These are phyloP conservation scores for Aspergillus bertholletiae DNA, from an alignment of 495 filamentous ascomycete species.

Conservation along the genomic window DNA sequence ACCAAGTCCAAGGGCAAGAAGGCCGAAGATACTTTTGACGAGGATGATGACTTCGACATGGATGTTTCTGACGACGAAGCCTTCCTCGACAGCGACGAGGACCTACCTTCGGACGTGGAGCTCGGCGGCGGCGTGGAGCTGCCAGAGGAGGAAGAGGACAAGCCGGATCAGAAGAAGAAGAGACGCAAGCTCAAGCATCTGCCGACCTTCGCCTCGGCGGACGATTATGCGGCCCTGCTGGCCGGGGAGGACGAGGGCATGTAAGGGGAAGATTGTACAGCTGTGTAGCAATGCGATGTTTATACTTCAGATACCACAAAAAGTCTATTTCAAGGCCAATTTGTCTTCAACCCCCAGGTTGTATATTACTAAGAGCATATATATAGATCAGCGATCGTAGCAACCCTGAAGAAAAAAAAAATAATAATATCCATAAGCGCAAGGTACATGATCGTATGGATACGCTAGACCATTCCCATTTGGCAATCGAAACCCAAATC, in stretches of 20 bases:
- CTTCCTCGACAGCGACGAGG: constrained; percentile 51
- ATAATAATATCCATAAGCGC: too few relatives aligned
- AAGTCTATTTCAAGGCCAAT: constrained; percentile 2
- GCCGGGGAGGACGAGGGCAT: constrained; percentile 66
- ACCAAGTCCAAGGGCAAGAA: constrained; percentile 39
- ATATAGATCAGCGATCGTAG: background rate
- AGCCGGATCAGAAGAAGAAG: constrained; percentile 62
- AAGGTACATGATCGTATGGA: too few relatives aligned
- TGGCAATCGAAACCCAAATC: too few relatives aligned
- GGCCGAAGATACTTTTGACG: constrained; percentile 33
- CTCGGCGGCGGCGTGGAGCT: constrained; percentile 32
- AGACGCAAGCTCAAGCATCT: constrained; percentile 80
- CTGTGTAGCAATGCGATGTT: constrained; percentile 1
- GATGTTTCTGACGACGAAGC: constrained; percentile 51
- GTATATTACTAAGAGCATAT: background rate
- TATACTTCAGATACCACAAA: constrained; percentile 17
- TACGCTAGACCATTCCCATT: background rate
- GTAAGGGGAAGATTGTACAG: constrained; percentile 18
- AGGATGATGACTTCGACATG: constrained; percentile 50
- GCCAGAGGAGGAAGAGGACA: constrained; percentile 39
- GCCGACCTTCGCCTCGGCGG: constrained; percentile 86
- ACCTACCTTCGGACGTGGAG: constrained; percentile 52
- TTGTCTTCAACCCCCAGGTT: background rate
- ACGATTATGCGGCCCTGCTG: constrained; percentile 89
- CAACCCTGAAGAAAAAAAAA: background rate